Evolutionary conservation across 306 rosid species (phyloP), one percentile per base, ranked within the genome.

Genomic region (Oemleria cerasiformis): DNA sequence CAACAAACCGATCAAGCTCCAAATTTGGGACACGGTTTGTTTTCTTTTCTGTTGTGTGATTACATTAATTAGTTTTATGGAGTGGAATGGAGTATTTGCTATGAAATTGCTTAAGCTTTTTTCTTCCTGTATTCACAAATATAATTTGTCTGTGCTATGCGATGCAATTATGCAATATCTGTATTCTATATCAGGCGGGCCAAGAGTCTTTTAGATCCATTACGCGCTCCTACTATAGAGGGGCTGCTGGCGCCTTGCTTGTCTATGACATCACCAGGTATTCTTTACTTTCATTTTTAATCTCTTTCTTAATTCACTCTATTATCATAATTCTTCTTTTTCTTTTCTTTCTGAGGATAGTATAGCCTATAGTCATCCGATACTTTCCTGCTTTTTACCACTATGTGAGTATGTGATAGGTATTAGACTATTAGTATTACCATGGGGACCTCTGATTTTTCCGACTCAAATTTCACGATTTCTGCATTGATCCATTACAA

Each of bases 191-290:
- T 75, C 88, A 93, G 98, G 98, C 98, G 21, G 98, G 98, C 75
- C 98, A 93, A 84, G 98, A 93, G 86, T 93, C 98, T n/a, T 93
- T 93, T 79, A 84, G 98, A 82, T 93, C 98, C 67, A 93, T 93
- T 51, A 93, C 97, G 8, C 88, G 98, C 82, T 93, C 98, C 55
- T 93, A 93, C 75, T 93, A 91, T 56, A 81, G 98, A 83, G 98
- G 98, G 36, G 98, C 97, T 25, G 98, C 98, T 30, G 98, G 98
- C 74, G 98, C 98, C 7, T 72, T 93, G 83, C 96, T 93, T 65
- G 97, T 91, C 49, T 93, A 93, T 79, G 98, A 93, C 77, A 93
- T 93, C 59, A 93, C 98, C 82, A 93, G 98, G 98, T 93, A 85
- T 40, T 47, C 0, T 15, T 81, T 45, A 48, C 0, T n/a, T 81